Percentiles rank a stretch among this genome's conserved stretches.
Evolutionary conservation across 2,329 filamentous ascomycete genomes (phyloP).

Genomic region (Apiospora rasikravindrae): DNA sequence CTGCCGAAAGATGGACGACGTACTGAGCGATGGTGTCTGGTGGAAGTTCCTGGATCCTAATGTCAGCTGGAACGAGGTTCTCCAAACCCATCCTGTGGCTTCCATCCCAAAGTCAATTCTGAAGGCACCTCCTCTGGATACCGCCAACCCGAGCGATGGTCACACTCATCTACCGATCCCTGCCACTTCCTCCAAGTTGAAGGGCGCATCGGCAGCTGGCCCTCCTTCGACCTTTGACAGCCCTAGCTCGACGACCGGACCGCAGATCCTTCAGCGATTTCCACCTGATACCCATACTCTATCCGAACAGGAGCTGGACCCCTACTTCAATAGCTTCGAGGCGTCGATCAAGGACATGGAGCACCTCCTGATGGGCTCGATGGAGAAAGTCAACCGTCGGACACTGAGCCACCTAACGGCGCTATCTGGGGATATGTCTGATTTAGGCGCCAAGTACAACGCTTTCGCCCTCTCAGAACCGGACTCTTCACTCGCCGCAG

Average conservation of each 20-base stretch:
- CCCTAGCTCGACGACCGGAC: constrained; percentile 42
- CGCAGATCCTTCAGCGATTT: constrained; percentile 77
- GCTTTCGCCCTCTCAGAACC: constrained; percentile 95
- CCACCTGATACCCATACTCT: constrained; percentile 78
- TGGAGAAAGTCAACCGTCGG: constrained; percentile 95
- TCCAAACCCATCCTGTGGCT: constrained; percentile 87
- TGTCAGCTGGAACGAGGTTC: constrained; percentile 97
- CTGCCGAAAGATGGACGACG: constrained; percentile 89
- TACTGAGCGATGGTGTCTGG: constrained; percentile 92
- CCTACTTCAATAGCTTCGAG: constrained; percentile 95
- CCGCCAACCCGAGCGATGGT: constrained; percentile 87
- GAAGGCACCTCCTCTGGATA: constrained; percentile 92
- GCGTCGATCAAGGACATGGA: constrained; percentile 91
- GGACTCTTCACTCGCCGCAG: constrained; percentile 83
- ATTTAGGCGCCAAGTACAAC: constrained; percentile 94
- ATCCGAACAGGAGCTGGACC: constrained; percentile 89
- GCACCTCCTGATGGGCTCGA: constrained; percentile 83
- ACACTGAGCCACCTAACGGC: constrained; percentile 85
- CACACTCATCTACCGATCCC: constrained; percentile 90
- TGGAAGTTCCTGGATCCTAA: constrained; percentile 98
- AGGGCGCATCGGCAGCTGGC: constrained; percentile 53
- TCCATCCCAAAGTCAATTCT: constrained; percentile 93
- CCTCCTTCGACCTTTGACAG: constrained; percentile 40
- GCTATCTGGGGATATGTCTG: constrained; percentile 85
- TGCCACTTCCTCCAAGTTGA: constrained; percentile 83